These are phyloP conservation scores for Ophioceras dolichostomum DNA, from an alignment of 2,329 filamentous ascomycete genomes.

Conservation along the genomic window DNA sequence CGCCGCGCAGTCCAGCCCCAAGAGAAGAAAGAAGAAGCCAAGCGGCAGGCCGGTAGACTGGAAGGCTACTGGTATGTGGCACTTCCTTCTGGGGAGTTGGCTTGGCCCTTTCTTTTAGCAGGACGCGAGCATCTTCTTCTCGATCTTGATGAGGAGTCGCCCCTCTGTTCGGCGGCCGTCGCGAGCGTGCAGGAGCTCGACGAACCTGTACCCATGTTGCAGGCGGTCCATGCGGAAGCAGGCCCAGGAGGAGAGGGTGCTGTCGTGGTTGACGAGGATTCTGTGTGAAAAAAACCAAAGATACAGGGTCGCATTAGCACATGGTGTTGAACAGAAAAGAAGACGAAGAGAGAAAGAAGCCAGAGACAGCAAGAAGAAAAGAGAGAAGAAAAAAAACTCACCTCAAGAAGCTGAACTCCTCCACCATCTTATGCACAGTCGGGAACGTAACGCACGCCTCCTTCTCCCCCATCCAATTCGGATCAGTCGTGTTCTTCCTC, in stretches of 20 bases:
- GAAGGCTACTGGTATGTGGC: no score
- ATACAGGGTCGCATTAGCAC: neutral
- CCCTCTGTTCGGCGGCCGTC: constrained; percentile 31
- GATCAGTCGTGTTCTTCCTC: constrained; percentile 44
- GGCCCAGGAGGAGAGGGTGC: constrained; percentile 37
- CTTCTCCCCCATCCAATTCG: constrained; percentile 45
- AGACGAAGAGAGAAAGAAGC: neutral
- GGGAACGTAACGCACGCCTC: constrained; percentile 47
- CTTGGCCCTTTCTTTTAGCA: no score
- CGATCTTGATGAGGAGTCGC: constrained; percentile 38
- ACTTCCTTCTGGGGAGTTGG: no score
- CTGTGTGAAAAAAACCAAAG: constrained; percentile 16
- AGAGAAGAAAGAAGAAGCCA: no score
- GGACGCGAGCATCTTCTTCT: constrained; percentile 33
- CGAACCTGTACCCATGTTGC: constrained; percentile 39
- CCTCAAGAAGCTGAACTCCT: constrained; percentile 63
- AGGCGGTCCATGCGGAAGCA: constrained; percentile 49
- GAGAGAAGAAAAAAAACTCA: constrained; percentile 27
- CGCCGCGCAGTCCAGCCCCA: no score
- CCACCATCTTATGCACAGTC: constrained; percentile 45
- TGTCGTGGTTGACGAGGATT: constrained; percentile 41
- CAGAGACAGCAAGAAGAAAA: neutral
- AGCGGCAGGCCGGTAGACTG: no score
- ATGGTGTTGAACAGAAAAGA: neutral
- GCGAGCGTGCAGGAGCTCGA: constrained; percentile 33